phyloP scores from a whole-genome alignment of 306 rosid species.

The Clitoria ternatea region DNA sequence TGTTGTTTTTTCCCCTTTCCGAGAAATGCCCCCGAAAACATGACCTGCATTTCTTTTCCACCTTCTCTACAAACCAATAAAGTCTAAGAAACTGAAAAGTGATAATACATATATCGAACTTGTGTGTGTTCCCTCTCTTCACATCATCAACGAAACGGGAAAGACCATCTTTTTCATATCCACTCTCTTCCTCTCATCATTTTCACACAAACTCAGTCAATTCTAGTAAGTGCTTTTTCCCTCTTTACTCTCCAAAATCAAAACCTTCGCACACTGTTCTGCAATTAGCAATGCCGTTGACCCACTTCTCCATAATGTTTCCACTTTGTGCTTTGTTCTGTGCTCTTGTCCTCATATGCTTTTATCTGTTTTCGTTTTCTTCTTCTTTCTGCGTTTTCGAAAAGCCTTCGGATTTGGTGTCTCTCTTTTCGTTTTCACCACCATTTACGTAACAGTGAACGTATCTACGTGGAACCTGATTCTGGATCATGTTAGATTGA shows the following conservation, averaged over 20 bases:
- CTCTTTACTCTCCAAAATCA: background rate
- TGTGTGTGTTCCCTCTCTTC: constrained; percentile 3
- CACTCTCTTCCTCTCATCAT: background rate
- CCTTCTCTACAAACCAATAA: constrained; percentile 23
- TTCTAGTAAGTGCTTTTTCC: constrained; percentile 29
- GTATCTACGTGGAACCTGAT: background rate
- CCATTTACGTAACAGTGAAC: background rate
- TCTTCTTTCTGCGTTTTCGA: background rate
- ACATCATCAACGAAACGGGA: constrained; percentile 13
- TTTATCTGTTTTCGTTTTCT: background rate
- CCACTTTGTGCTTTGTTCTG: background rate
- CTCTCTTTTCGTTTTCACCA: constrained; percentile 11
- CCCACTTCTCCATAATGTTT: background rate
- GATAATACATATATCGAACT: background rate
- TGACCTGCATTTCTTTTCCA: background rate
- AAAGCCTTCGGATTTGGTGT: constrained; percentile 3
- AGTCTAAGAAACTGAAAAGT: background rate
- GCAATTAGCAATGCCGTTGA: constrained; percentile 36
- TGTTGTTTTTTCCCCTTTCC: constrained; percentile 36
- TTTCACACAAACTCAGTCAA: constrained; percentile 5
- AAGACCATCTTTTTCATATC: background rate
- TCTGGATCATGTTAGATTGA: background rate
- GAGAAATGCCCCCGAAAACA: constrained; percentile 31
- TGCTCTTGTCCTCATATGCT: background rate
- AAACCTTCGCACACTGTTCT: background rate